phyloP scores from a whole-genome alignment of 805 yeast species.

The Priceomyces carsonii region DNA sequence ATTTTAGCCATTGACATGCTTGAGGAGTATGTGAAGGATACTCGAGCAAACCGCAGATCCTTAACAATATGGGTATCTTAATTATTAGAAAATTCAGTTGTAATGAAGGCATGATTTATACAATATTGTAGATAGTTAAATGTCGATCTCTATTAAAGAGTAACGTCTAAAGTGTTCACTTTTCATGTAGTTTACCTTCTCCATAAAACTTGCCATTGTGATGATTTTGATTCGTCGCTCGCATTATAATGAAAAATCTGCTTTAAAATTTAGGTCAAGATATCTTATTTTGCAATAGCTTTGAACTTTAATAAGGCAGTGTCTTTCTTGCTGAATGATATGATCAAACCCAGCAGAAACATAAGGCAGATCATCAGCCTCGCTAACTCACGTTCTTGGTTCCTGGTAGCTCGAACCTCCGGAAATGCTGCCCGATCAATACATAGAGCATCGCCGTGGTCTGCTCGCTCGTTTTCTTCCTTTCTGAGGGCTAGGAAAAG shows the following conservation, averaged over 20 bases:
- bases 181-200: not conserved
- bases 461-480: constrained; percentile 6
- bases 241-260: no score
- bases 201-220: constrained; percentile 2
- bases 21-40: constrained; percentile 29
- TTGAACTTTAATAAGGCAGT: no score
- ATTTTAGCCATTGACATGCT: constrained; percentile 70
- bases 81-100: constrained; percentile 1
- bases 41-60: constrained; percentile 13
- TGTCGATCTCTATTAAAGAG: not conserved
- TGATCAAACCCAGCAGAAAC: no score
- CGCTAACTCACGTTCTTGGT: no score
- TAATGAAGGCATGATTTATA: not conserved
- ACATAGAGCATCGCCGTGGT: no score
- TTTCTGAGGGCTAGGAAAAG: constrained; percentile 4
- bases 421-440: no score
- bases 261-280: no score
- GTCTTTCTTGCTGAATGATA: no score
- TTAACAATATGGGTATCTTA: constrained; percentile 44
- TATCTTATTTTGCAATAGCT: no score
- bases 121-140: not conserved
- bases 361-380: no score
- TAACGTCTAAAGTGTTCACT: not conserved
- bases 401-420: no score
- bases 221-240: constrained; percentile 5